Evolutionary conservation across 2,329 filamentous ascomycete species (phyloP), one percentile per base, ranked within the genome.

Genomic region (Atkinsonella hypoxylon): DNA sequence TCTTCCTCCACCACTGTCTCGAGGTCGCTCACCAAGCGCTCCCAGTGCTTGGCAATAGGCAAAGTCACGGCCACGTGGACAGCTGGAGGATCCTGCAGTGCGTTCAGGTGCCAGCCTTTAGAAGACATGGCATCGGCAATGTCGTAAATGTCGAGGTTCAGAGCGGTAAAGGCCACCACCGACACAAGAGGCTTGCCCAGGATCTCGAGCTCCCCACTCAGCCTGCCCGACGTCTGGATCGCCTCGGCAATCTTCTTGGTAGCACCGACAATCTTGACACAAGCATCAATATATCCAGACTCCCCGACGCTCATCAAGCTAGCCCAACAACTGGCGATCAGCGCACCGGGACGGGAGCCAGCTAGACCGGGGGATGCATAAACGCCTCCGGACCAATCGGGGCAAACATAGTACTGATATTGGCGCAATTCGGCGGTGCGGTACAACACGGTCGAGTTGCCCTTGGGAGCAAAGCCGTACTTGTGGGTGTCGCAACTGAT

Each of bases 401-500:
- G 85, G 32, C 85, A 88, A 64, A 98, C 85, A 68, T 95, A 98
- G 76, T 98, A 98, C 69, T 98, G 93, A 68, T 95, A 91, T 51
- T 82, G 81, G 58, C 93, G 82, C 57, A 94, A 79, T 45, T 79
- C 72, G 34, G 83, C 78, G 44, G 82, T 86, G 59, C 93, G 88
- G 76, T 98, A 98, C 41, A 98, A 77, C 13, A 95, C 77, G 1
- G 89, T 93, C 48, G 86, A 93, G 76, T 95, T 98, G 58, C 93
- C 93, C 73, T 98, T 98, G 49, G 93, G 93, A 1, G 93, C 93
- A 64, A 98, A 98, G 38, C 93, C 93, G 66, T 98, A 98, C 68
- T 98, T 98, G 78, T 98, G 93, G 2, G 93, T 98, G 66, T 98
- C 93, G 67, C 90, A 94, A 58, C 83, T 89, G 67, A 98, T 97